phyloP scores from a whole-genome alignment of 1,284 basidiomycete genomes.

The Agaricales sp. region DNA sequence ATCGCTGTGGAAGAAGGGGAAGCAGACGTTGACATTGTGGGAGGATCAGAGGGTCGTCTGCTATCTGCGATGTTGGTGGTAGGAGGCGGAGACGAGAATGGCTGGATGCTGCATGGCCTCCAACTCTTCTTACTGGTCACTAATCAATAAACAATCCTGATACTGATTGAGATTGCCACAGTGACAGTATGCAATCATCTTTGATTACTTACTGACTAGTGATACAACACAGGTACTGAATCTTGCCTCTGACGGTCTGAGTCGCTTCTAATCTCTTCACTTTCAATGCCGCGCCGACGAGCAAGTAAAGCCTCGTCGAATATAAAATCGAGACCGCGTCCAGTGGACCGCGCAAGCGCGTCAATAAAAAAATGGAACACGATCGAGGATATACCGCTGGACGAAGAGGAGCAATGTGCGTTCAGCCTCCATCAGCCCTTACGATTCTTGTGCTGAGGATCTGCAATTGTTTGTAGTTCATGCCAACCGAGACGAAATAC shows the following conservation, averaged over 20 bases:
- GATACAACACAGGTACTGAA: too few relatives aligned
- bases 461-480: conserved; percentile 38
- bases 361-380: conserved; percentile 57
- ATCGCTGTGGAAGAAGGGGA: background rate
- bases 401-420: conserved; percentile 71
- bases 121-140: too few relatives aligned
- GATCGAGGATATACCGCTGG: conserved; percentile 54
- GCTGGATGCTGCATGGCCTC: background rate
- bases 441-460: conserved; percentile 3
- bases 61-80: background rate
- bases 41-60: background rate
- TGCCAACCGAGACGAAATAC: conserved; percentile 64
- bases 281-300: conserved; percentile 22
- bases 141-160: too few relatives aligned
- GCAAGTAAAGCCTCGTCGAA: conserved; percentile 15
- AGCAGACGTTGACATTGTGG: background rate
- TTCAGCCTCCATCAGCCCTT: conserved; percentile 10
- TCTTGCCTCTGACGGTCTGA: too few relatives aligned
- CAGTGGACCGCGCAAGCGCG: conserved; percentile 36
- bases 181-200: too few relatives aligned
- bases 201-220: too few relatives aligned
- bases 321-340: conserved; percentile 27
- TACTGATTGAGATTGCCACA: too few relatives aligned
- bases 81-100: background rate
- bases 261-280: too few relatives aligned